These are phyloP conservation scores for Tylopilus orsonianus DNA, from an alignment of 1,284 basidiomycete genomes.

Conservation along the genomic window DNA sequence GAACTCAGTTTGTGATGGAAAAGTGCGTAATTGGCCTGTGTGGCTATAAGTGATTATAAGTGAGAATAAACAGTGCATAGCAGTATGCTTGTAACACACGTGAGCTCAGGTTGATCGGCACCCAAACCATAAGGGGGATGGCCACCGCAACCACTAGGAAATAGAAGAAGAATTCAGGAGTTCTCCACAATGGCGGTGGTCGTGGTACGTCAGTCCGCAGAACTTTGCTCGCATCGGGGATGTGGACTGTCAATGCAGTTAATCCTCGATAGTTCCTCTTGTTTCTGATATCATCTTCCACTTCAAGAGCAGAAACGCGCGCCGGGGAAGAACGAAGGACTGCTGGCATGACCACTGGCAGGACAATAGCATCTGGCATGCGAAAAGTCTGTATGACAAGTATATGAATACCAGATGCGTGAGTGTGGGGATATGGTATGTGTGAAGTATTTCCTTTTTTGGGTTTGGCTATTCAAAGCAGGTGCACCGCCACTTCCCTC, in stretches of 20 bases:
- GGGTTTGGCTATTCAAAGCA: neutral
- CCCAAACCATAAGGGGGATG: slow-evolving; percentile 78
- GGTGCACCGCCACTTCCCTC: slow-evolving; percentile 21
- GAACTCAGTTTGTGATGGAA: slow-evolving; percentile 62
- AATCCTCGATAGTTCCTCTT: slow-evolving; percentile 32
- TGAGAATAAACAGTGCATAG: neutral
- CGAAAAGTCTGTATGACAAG: neutral
- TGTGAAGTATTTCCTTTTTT: slow-evolving; percentile 19
- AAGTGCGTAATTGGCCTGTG: slow-evolving; percentile 70
- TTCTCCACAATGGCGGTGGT: slow-evolving; percentile 68
- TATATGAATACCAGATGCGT: too few species aligned
- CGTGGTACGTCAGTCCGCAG: slow-evolving; percentile 24
- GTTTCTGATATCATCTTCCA: slow-evolving; percentile 11
- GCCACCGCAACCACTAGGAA: slow-evolving; percentile 60
- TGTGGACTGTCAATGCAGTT: slow-evolving; percentile 47
- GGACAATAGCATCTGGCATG: slow-evolving; percentile 29
- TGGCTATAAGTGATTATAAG: slow-evolving; percentile 42
- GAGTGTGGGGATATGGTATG: too few species aligned
- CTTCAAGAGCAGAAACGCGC: slow-evolving; percentile 13
- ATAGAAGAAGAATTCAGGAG: slow-evolving; percentile 84
- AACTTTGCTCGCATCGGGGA: slow-evolving; percentile 40
- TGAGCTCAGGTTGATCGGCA: slow-evolving; percentile 76
- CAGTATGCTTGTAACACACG: slow-evolving; percentile 46
- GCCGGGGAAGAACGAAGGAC: slow-evolving; percentile 23
- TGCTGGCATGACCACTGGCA: slow-evolving; percentile 37